A percentile compares a stretch with the other conserved stretches of the same genome.
These are phyloP conservation scores for Mycena latifolia DNA, from an alignment of 768 basidiomycete species.

Conservation along the genomic window DNA sequence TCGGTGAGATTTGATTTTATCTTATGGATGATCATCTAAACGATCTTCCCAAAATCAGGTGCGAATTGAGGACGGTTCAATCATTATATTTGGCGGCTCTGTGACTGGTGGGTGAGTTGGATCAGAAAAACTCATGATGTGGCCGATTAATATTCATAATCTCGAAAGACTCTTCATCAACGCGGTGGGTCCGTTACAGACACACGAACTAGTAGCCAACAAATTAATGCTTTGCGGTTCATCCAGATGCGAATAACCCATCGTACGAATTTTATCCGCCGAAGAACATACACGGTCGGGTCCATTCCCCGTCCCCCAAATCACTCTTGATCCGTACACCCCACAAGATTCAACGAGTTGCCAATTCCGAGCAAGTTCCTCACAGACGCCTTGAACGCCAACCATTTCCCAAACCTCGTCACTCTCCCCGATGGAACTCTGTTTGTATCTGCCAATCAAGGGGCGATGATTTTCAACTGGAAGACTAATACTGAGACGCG, in stretches of 20 bases:
- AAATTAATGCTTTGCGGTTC: no score
- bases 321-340: slow-evolving; percentile 6
- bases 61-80: slow-evolving; percentile 36
- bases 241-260: slow-evolving; percentile 58
- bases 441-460: slow-evolving; percentile 55
- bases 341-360: slow-evolving; percentile 35
- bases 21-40: no score
- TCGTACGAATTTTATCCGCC: slow-evolving; percentile 59
- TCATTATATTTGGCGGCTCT: slow-evolving; percentile 34
- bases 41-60: no score
- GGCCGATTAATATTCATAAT: no score
- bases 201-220: no score
- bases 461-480: slow-evolving; percentile 48
- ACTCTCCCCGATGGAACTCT: slow-evolving; percentile 56
- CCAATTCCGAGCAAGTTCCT: slow-evolving; percentile 27
- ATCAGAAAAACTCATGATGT: no score
- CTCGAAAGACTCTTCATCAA: no score
- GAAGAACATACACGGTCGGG: slow-evolving; percentile 51
- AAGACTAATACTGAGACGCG: slow-evolving; percentile 46
- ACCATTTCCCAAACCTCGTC: slow-evolving; percentile 39
- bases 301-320: slow-evolving; percentile 40
- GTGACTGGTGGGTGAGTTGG: slow-evolving; percentile 24
- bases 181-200: slow-evolving; percentile 10
- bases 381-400: slow-evolving; percentile 21
- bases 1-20: no score